Evolutionary conservation across 352 stramenopile species (phyloP), one percentile per base, ranked within the genome.

Genomic region (Detonula confervacea): DNA sequence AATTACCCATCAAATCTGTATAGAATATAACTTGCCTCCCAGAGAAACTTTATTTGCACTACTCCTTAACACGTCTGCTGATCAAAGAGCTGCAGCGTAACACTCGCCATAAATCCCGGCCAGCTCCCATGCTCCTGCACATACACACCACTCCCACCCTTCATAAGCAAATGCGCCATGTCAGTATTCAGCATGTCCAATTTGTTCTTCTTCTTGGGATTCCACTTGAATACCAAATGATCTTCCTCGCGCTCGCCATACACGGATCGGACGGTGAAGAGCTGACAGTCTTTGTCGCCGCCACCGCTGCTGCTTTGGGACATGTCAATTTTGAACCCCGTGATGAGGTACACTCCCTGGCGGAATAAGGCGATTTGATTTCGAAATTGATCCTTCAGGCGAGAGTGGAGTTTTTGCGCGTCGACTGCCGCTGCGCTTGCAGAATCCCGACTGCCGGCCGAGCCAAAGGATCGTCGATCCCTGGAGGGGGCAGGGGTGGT

Each of bases 321-420:
- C 88, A 95, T 93, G 64, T 95, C 90, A 63, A 95, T 86, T 61
- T 93, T 93, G 73, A 81, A 93, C 1, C 90, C 89, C 3, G 89
- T 94, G 33, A 95, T 83, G 11, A 93, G 66, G 51, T 93, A 93
- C 0, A 95, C 90, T 8, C 87, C 89, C 44, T 95, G 87, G 12
- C 90, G 78, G 64, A 92, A 95, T 22, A 91, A 65, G 29, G 68
- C 83, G 66, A 93, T 93, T 74, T 94, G 90, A 68, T 94, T 87
- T 52, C 87, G 85, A 77, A 95, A 95, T 29, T 77, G 77, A 70
- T 88, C 80, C 56, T 87, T 87, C 11, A 90, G 73, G 14, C 83
- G 66, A 37, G 71, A 73, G 51, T 90, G 72, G 18, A 86, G 57
- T 47, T 88, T 90, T 30, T 87, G 80, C 9, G 78, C 80, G 73